Evolutionary conservation across 2,329 filamentous ascomycete genomes (phyloP), one percentile per base, ranked within the genome.

Genomic region (Sporothrix brunneoviolacea): DNA sequence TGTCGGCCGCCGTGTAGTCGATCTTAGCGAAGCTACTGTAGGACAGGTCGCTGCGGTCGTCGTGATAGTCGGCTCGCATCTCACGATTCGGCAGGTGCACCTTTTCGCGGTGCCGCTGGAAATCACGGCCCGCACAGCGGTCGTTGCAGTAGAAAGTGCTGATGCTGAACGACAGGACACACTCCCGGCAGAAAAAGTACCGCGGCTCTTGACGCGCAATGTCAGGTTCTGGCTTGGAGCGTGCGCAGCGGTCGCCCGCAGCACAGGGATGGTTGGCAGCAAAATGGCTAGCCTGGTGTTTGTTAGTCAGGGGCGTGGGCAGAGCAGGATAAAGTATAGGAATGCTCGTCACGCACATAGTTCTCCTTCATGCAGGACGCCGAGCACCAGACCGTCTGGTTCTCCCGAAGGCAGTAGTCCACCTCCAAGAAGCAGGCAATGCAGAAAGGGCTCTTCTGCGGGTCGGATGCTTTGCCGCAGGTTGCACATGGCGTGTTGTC

Each of bases 101-200:
- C 2, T 51, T 54, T 47, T 67, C 62, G 47, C 64, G 62, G 50
- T 68, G 65, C 1, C 54, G 52, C 43, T 61, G 58, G 43, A 66
- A 66, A 39, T 67, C 61, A 19, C 55, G 51, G 30, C 54, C 57
- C 15, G 64, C 63, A 45, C 65, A 68, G n/a, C 54, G 54, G 7
- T 57, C 47, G 28, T 57, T 62, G 58, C 65, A 68, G 60, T 63
- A 67, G 9, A 62, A 43, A 4, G 61, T 59, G 6, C 58, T 52
- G 9, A 58, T 54, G 49, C 61, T 61, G 27, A 63, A 59, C 15
- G 57, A 47, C 18, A 55, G 47, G 8, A 64, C 57, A 55, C 65
- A 68, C 48, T 67, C 64, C 19, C 53, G 59, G 59, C 65, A 68
- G 55, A 67, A 62, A 41, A 48, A 53, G 44, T 47, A 52, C 28